Evolutionary conservation across 257 asterid genomes (phyloP).

Genomic region (Fraxinus americana): DNA sequence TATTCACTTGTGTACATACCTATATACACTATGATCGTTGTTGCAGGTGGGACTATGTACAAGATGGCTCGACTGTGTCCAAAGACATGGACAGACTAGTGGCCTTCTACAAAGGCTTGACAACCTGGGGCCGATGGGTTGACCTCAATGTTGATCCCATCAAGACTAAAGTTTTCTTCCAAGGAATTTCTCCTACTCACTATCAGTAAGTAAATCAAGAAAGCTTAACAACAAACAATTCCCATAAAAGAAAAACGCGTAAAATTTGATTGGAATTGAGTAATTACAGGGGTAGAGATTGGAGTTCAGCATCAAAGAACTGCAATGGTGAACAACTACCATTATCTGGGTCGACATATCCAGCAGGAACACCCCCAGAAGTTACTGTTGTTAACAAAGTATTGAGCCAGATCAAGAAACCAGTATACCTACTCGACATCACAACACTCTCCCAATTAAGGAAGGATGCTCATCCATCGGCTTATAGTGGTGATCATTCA

Average conservation of each 20-base stretch:
- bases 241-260: background rate
- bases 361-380: conserved; percentile 35
- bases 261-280: background rate
- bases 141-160: conserved; percentile 45
- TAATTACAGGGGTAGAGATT: conserved; percentile 30
- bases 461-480: conserved; percentile 65
- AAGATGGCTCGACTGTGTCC: conserved; percentile 36
- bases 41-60: conserved; percentile 62
- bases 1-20: background rate
- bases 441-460: conserved; percentile 53
- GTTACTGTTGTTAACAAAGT: conserved; percentile 32
- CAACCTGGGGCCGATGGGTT: conserved; percentile 68
- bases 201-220: conserved; percentile 36
- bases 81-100: conserved; percentile 54
- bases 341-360: conserved; percentile 35
- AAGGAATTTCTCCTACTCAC: conserved; percentile 62
- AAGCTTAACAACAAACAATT: background rate
- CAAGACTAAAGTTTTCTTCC: conserved; percentile 54
- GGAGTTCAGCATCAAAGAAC: conserved; percentile 28
- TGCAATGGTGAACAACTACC: conserved; percentile 33
- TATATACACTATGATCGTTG: background rate
- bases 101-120: conserved; percentile 53
- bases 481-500: conserved; percentile 29
- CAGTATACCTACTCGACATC: conserved; percentile 52
- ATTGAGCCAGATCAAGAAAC: conserved; percentile 34